These are phyloP conservation scores for Lunasporangiospora selenospora DNA, from an alignment of 192 early-diverging fungal genomes.

Conservation along the genomic window DNA sequence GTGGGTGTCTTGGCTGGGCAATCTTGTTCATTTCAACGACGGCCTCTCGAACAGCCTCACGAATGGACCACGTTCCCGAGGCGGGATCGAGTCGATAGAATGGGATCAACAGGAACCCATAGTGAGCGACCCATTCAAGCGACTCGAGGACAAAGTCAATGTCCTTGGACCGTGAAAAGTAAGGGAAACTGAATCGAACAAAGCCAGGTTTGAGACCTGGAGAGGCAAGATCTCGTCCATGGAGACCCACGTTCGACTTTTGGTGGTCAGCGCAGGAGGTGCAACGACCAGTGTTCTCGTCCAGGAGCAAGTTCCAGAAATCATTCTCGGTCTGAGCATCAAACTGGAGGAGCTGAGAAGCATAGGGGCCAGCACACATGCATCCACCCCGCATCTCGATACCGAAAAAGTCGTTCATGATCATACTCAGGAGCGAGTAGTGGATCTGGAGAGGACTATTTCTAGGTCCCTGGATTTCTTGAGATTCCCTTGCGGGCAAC, in stretches of 20 bases:
- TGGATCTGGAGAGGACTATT: slow-evolving; percentile 10
- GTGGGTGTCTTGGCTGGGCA: too few species aligned
- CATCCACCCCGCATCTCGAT: slow-evolving; percentile 37
- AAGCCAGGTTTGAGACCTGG: neutral
- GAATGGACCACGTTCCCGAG: slow-evolving; percentile 29
- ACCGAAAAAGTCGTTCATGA: slow-evolving; percentile 49
- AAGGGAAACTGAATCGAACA: slow-evolving; percentile 2
- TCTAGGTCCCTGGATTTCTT: too few species aligned
- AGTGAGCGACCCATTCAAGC: slow-evolving; percentile 43
- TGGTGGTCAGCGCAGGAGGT: neutral
- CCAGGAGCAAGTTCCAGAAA: slow-evolving; percentile 37
- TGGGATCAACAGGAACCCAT: slow-evolving; percentile 35
- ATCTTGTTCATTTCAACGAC: too few species aligned
- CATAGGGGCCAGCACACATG: slow-evolving; percentile 18
- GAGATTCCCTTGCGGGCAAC: too few species aligned
- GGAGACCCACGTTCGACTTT: slow-evolving; percentile 12
- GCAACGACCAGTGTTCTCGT: neutral
- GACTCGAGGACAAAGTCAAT: slow-evolving; percentile 14
- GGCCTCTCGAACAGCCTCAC: slow-evolving; percentile 5
- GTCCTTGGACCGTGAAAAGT: neutral
- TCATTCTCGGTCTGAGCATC: slow-evolving; percentile 8
- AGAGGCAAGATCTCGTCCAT: neutral
- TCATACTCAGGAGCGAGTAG: slow-evolving; percentile 20
- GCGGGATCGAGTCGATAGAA: slow-evolving; percentile 26
- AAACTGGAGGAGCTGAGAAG: neutral